phyloP scores from a whole-genome alignment of 2,329 filamentous ascomycete genomes.

The Monosporascus ibericus region DNA sequence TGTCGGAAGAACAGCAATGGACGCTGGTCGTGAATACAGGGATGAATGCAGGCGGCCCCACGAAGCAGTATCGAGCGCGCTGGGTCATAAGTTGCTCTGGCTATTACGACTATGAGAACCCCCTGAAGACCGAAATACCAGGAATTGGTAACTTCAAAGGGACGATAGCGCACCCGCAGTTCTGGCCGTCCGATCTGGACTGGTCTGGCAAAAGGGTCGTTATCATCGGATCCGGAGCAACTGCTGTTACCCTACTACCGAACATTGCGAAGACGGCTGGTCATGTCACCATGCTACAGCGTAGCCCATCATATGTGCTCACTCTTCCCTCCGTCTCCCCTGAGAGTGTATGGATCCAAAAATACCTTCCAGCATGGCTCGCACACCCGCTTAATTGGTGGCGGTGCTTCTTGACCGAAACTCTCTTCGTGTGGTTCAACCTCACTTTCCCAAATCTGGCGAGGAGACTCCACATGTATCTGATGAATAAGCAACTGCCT shows the following conservation, averaged over 20 bases:
- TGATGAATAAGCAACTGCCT: conserved; percentile 42
- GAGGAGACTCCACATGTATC: conserved; percentile 34
- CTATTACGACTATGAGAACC: conserved; percentile 59
- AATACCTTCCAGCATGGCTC: conserved; percentile 35
- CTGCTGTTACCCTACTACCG: conserved; percentile 71
- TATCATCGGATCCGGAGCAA: conserved; percentile 73
- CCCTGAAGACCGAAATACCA: conserved; percentile 48
- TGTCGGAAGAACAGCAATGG: conserved; percentile 48
- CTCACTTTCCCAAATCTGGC: conserved; percentile 40
- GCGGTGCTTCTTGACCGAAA: conserved; percentile 33
- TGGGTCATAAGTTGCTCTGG: conserved; percentile 55
- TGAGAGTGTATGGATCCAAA: conserved; percentile 29
- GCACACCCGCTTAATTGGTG: conserved; percentile 39
- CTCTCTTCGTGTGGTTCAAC: conserved; percentile 38
- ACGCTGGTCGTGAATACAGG: conserved; percentile 33
- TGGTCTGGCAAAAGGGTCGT: conserved; percentile 62
- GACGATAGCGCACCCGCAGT: conserved; percentile 58
- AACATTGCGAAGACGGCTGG: conserved; percentile 57
- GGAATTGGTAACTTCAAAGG: conserved; percentile 56
- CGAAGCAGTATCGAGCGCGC: conserved; percentile 37
- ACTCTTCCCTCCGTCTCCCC: conserved; percentile 38
- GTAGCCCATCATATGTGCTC: conserved; percentile 69
- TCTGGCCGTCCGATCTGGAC: conserved; percentile 66
- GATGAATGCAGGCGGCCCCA: conserved; percentile 26
- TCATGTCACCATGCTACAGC: conserved; percentile 73